Evolutionary conservation across 2,329 filamentous ascomycete genomes (phyloP), one percentile per base, ranked within the genome.

Genomic region (Fusarium duplospermum): DNA sequence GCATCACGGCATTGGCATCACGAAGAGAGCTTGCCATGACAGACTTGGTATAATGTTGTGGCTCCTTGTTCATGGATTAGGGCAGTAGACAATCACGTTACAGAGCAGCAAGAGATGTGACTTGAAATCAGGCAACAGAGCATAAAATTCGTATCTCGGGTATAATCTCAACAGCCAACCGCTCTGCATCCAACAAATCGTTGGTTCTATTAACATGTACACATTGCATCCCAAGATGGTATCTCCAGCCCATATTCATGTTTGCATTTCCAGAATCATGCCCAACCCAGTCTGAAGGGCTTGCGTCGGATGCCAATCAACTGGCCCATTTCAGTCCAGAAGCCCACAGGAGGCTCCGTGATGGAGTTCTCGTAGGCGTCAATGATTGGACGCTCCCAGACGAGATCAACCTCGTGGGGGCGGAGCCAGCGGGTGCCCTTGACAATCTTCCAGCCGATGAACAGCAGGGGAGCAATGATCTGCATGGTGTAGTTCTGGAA

Each of bases 401-500:
- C 82, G 18, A 92, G 83, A 76, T 92, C 90, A 4, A 87, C 86
- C 77, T 93, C 87, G 6, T 84, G 78, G 0, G 90, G 83, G 3
- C 82, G 82, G 20, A 91, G 83, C 61, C 88, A 83, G 68, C 85
- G 86, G 2, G 91, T 93, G 66, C 84, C 84, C 83, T 91, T 89
- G 79, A 90, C 22, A 1, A 93, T 9, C 82, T 93, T 94, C 90
- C 90, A 94, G 75, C 85, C 84, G 22, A 87, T 62, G 78, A 88
- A 92, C 31, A 90, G 81, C 38, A 89, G 78, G 9, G 87, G 85
- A 0, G 87, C 86, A 27, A 91, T 79, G 16, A 90, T 80, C 69
- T 88, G 83, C 87, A 90, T 89, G 31, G 87, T 87, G 81, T 91
- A 91, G 82, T 88, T 88, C 20, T 84, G 81, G 80, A 88, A 84